Conservation (phyloP, 164 flowering plant species). For the Buxus sempervirens region DNA sequence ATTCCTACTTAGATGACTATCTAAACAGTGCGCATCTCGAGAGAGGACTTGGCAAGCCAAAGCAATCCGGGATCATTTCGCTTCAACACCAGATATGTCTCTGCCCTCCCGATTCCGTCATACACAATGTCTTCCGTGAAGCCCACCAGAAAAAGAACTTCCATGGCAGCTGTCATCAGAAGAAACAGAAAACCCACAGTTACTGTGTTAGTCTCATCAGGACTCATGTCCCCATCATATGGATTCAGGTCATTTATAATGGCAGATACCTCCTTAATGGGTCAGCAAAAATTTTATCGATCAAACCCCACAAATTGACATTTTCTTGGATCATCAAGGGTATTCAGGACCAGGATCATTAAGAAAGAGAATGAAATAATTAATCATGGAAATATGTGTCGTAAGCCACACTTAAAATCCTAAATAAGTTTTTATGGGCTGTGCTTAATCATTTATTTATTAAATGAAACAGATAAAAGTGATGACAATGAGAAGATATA, state of each 20-base stretch:
- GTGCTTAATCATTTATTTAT: background rate
- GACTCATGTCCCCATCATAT: background rate
- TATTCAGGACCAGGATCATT: too few species aligned
- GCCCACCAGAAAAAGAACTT: conserved; percentile 63
- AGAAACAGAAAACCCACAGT: background rate
- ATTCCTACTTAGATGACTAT: background rate
- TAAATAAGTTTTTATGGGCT: background rate
- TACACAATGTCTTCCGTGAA: conserved; percentile 58
- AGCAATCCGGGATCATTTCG: conserved; percentile 83
- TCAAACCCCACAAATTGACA: background rate
- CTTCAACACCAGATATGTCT: conserved; percentile 68
- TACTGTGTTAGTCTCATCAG: background rate
- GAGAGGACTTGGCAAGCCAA: conserved; percentile 90
- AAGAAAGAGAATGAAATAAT: too few species aligned
- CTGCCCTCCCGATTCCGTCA: conserved; percentile 51
- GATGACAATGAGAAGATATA: conserved; percentile 5
- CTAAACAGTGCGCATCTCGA: conserved; percentile 50
- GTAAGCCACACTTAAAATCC: background rate
- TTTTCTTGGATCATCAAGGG: too few species aligned
- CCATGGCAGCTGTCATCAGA: conserved; percentile 79
- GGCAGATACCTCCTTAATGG: background rate
- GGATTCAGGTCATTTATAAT: background rate
- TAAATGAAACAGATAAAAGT: background rate
- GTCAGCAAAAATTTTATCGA: background rate
- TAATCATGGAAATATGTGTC: too few species aligned